Conservation (phyloP, 208 protist genomes). For the Zelonia costaricensis region DNA sequence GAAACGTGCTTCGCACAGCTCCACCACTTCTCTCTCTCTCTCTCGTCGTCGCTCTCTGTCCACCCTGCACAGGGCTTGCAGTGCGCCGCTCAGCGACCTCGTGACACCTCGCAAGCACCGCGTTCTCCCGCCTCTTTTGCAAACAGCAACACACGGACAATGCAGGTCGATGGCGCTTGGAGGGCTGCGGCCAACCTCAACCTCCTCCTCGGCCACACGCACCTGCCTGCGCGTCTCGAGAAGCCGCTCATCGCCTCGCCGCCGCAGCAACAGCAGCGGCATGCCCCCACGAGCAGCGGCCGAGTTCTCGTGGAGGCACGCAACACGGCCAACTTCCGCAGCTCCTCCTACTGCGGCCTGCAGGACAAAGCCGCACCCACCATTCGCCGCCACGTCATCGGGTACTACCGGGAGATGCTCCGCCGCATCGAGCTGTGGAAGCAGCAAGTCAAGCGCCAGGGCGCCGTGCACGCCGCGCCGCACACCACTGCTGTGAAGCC, state of each 20-base stretch:
- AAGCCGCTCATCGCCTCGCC: constrained; percentile 24
- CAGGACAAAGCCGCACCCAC: constrained; percentile 41
- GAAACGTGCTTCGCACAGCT: too few species aligned
- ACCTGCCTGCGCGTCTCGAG: constrained; percentile 52
- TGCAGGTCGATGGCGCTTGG: constrained; percentile 51
- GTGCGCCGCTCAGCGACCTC: too few species aligned
- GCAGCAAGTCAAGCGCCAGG: constrained; percentile 10
- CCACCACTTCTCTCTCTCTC: too few species aligned
- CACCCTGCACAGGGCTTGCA: too few species aligned
- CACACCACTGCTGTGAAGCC: constrained; percentile 10
- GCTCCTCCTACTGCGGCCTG: constrained; percentile 70
- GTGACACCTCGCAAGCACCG: too few species aligned
- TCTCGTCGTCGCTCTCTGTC: too few species aligned
- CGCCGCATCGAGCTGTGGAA: constrained; percentile 53
- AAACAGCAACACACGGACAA: too few species aligned
- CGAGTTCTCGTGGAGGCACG: constrained; percentile 47
- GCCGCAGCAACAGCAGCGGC: constrained; percentile 5
- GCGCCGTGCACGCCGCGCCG: neutral
- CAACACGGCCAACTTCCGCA: constrained; percentile 67
- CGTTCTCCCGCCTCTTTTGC: too few species aligned
- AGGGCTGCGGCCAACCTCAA: constrained; percentile 62
- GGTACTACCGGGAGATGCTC: constrained; percentile 80
- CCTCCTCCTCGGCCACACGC: constrained; percentile 53
- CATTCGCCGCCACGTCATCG: constrained; percentile 29
- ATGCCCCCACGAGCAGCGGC: neutral